Evolutionary conservation across 148 eudicot species (phyloP), one percentile per base, ranked within the genome.

Genomic region (Polygonum maritimum): DNA sequence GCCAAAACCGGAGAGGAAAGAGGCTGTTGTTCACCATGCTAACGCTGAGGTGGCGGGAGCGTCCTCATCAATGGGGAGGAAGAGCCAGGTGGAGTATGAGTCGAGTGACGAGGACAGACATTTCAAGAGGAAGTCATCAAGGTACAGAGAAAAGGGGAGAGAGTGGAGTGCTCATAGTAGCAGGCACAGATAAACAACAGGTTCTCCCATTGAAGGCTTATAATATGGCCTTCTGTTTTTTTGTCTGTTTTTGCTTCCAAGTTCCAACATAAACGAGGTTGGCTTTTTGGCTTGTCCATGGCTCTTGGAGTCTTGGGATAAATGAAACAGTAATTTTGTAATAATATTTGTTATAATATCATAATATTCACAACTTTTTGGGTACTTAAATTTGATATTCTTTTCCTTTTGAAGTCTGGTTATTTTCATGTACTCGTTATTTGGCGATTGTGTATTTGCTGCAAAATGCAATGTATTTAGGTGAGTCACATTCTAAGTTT

Each of bases 101-200:
- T 84, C 88, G 22, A 89, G 92, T 13, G 96, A 89, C 12, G 96
- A 89, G 14, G 96, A 91, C 39, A 73, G 93, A 41, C 93, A 91
- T 85, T 91, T 91, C 74, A 91, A 91, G 87, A 83, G 96, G 80
- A 89, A 81, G 87, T 91, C 96, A 0, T 78, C 88, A 3, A 89
- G 91, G 85, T 89, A 89, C 39, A 71, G 83, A 77, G 79, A 76
- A 48, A 54, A 69, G 49, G 77, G 54, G 55, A 49, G 78, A 60
- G 73, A 76, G 4, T 52, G 57, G 7, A 73, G 55, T 26, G n/a
- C 71, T 18, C 78, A 76, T 67, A 38, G 77, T 54, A 65, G 73
- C 15, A 76, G 69, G 78, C 78, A 76, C 73, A 67, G 78, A 47
- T 76, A 45, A 67, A 38, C 45, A 60, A 36, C 45, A 60, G 31